A percentile compares a stretch with the other conserved stretches of the same genome.
phyloP scores from a whole-genome alignment of 441 rosid genomes.

The Hypseocharis bilobata region DNA sequence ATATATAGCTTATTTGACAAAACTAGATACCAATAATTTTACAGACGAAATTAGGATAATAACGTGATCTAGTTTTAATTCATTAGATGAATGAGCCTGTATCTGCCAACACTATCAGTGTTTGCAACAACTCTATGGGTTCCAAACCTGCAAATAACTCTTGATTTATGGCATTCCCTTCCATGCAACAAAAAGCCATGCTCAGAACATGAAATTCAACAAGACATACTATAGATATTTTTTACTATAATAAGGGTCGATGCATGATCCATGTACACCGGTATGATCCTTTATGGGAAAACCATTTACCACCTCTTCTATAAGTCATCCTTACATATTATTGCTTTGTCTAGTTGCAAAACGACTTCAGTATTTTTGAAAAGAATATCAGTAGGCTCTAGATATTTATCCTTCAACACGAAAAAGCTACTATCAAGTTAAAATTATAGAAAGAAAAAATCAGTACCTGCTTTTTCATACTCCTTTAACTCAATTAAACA shows the following conservation, averaged over 20 bases:
- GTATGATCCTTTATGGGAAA: not conserved
- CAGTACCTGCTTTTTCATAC: slow-evolving; percentile 23
- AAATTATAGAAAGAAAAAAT: not conserved
- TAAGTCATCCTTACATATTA: not conserved
- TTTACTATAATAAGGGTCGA: not conserved
- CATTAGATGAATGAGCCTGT: too few relatives aligned
- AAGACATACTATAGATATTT: too few relatives aligned
- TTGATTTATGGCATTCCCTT: not conserved
- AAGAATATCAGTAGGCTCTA: not conserved
- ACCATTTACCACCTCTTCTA: not conserved
- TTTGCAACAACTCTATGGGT: not conserved
- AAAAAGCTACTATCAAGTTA: not conserved
- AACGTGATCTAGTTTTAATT: too few relatives aligned
- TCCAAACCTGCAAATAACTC: too few relatives aligned
- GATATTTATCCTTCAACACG: not conserved
- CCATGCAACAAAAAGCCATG: too few relatives aligned
- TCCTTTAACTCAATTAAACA: slow-evolving; percentile 33
- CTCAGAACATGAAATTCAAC: too few relatives aligned
- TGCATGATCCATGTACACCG: not conserved
- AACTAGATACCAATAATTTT: too few relatives aligned
- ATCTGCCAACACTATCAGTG: not conserved
- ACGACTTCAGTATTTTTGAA: not conserved
- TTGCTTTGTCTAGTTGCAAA: not conserved
- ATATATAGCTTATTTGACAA: not conserved
- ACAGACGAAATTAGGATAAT: not conserved